Evolutionary conservation across 2,329 filamentous ascomycete species (phyloP), one percentile per base, ranked within the genome.

Genomic region (Cladosporium oxysporum): DNA sequence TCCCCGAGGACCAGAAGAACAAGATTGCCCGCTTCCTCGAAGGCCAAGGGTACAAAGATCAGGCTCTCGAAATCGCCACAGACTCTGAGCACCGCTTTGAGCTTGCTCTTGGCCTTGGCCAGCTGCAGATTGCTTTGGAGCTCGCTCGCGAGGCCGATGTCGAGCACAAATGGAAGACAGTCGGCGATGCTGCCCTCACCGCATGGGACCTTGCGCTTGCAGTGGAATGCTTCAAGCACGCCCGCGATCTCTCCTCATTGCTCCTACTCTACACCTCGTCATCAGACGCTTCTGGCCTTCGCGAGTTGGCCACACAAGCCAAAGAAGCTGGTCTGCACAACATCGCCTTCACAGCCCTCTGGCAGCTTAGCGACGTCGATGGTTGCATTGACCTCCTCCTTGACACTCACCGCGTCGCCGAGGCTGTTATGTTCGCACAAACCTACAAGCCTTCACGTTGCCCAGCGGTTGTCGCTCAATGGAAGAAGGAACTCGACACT

Each of bases 101-200:
- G 67, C 86, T 99, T 26, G 90, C 95, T 0, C 84, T 99, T 35
- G 86, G 88, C 3, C 84, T 99, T 52, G 92, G 90, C 73, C 90
- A 95, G 69, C 87, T 98, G 16, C 87, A 93, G 49, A 91, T 94
- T 74, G 94, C 94, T 0, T 85, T 97, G 3, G 89, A 93, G 67
- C 88, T 98, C 60, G 94, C 95, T 7, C 86, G 89, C 49, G 85
- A 91, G 77, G 91, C 92, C 12, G 90, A 97, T 69, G 91, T 89
- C 1, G 95, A 98, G 77, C 94, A 98, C 81, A 97, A 97, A 81
- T 99, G 95, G 95, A 98, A 98, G 85, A 93, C 88, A 3, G 92
- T 99, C 5, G 95, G 95, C 67, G 95, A 99, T 73, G 91, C 93
- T 1, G 95, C 95, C 1, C 85, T 99, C 49, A 82, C 88, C 11